These are phyloP conservation scores for Eucalyptus curtisii DNA, from an alignment of 345 rosid species.

Conservation along the genomic window DNA sequence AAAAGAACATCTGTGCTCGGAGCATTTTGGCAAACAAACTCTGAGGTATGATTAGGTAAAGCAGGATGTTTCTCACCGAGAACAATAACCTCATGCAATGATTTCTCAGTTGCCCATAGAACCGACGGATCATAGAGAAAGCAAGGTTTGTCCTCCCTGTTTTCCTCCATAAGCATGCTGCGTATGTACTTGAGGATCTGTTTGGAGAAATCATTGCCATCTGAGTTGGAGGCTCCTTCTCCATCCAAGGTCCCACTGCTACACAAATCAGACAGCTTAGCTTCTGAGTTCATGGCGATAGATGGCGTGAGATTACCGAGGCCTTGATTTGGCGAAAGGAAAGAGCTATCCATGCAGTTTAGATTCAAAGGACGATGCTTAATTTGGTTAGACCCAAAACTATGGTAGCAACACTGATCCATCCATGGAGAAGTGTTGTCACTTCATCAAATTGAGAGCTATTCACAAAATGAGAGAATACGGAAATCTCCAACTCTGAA, in stretches of 20 bases:
- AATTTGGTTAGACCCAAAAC: background rate
- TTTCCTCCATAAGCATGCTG: slow-evolving; percentile 7
- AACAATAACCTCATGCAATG: slow-evolving; percentile 8
- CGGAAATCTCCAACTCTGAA: background rate
- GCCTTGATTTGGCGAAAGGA: background rate
- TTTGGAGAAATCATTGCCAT: background rate
- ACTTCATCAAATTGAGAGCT: background rate
- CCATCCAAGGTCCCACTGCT: background rate
- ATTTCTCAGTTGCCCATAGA: slow-evolving; percentile 12
- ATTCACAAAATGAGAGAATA: background rate
- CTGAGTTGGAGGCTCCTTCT: background rate
- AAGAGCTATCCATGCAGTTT: background rate
- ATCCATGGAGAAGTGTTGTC: background rate
- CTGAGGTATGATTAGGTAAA: background rate
- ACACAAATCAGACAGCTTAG: background rate
- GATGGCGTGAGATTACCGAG: background rate
- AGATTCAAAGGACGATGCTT: background rate
- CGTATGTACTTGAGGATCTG: slow-evolving; percentile 7
- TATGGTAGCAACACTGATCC: background rate
- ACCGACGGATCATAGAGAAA: background rate
- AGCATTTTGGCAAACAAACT: background rate
- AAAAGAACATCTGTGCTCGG: background rate
- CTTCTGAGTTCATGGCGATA: background rate
- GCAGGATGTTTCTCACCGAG: slow-evolving; percentile 3
- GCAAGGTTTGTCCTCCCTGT: background rate